phyloP scores from a whole-genome alignment of 2,329 filamentous ascomycete genomes.

The Fusarium sp. region DNA sequence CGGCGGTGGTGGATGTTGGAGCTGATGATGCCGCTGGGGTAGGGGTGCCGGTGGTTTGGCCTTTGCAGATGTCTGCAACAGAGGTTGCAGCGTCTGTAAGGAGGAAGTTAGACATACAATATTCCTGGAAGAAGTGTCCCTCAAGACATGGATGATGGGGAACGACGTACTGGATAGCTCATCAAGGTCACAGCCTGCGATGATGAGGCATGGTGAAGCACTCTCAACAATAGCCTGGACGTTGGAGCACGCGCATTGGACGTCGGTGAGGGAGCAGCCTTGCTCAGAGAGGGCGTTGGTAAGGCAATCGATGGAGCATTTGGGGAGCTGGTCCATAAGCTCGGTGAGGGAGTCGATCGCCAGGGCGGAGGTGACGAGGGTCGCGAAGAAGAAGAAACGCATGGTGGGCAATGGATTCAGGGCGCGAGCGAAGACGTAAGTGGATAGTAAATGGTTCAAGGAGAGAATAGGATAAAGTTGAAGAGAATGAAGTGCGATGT shows the following conservation, averaged over 20 bases:
- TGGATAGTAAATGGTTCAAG: background rate
- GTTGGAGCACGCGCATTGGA: conserved; percentile 54
- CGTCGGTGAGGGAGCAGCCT: conserved; percentile 50
- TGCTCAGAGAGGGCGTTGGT: conserved; percentile 44
- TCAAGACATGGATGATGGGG: background rate
- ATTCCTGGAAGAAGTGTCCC: background rate
- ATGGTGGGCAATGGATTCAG: background rate
- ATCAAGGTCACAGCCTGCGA: conserved; percentile 48
- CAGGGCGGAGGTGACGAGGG: conserved; percentile 25
- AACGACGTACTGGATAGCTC: conserved; percentile 50
- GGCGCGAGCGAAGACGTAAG: background rate
- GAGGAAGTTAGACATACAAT: background rate
- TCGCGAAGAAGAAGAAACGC: conserved; percentile 15
- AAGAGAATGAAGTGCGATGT: background rate
- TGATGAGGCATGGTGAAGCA: conserved; percentile 51
- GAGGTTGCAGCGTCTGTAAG: background rate
- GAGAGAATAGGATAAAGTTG: background rate
- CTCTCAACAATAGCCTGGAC: conserved; percentile 48
- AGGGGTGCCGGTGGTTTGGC: conserved; percentile 4
- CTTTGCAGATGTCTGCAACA: conserved; percentile 14
- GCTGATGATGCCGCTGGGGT: background rate
- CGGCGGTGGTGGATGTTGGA: background rate
- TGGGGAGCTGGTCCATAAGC: conserved; percentile 46
- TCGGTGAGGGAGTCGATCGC: conserved; percentile 21
- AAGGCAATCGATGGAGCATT: conserved; percentile 55